Conservation (phyloP, 257 asterid species). For the Solanum sejunctum region DNA sequence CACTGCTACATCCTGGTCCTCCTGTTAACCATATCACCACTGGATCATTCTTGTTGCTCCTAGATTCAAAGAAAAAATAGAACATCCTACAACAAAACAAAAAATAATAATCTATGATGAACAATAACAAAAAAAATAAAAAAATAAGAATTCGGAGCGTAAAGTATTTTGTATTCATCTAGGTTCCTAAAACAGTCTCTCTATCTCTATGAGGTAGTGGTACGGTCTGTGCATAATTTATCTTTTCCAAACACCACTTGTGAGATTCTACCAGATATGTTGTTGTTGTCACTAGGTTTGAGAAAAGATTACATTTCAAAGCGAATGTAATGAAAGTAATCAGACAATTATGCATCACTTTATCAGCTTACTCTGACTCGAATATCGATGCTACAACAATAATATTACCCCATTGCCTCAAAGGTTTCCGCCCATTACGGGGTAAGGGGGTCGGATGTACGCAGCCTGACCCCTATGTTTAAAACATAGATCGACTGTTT, state of each 20-base stretch:
- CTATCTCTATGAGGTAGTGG: no score
- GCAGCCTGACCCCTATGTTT: no score
- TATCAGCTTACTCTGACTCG: neutral
- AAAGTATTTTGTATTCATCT: neutral
- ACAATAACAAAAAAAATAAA: neutral
- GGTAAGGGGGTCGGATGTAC: no score
- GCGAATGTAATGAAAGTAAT: neutral
- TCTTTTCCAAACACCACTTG: no score
- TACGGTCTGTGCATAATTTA: no score
- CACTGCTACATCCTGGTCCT: constrained; percentile 85
- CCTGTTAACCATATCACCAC: constrained; percentile 74
- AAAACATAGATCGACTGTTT: no score
- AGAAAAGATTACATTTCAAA: neutral
- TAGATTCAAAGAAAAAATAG: constrained; percentile 66
- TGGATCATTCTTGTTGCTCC: constrained; percentile 38
- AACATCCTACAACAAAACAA: constrained; percentile 56
- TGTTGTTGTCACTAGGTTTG: no score
- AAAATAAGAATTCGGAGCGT: no score
- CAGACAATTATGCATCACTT: neutral
- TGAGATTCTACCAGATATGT: no score
- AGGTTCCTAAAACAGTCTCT: neutral
- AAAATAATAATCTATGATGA: neutral
- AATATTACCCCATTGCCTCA: no score
- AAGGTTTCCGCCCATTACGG: no score
- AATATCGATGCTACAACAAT: neutral